A percentile compares a stretch with the other conserved stretches of the same genome.
These are phyloP conservation scores for Penicillium macrosclerotiorum DNA, from an alignment of 495 filamentous ascomycete genomes.

Conservation along the genomic window DNA sequence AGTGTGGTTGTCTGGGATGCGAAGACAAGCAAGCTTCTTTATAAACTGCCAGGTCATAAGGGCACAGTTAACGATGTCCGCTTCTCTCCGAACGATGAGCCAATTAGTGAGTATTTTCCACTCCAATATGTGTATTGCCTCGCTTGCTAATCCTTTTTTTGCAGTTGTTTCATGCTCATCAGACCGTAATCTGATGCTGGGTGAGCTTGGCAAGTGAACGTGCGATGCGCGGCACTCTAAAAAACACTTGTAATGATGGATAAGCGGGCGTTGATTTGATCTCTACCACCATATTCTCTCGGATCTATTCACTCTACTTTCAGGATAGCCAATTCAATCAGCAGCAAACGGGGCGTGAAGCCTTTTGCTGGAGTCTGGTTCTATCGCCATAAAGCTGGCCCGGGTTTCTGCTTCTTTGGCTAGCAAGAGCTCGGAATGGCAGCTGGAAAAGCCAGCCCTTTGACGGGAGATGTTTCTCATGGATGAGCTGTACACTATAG, in stretches of 20 bases:
- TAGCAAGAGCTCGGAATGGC: background rate
- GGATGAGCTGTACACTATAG: conserved; percentile 11
- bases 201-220: conserved; percentile 64
- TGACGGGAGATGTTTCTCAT: background rate
- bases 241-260: conserved; percentile 15
- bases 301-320: background rate
- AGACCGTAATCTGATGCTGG: conserved; percentile 74
- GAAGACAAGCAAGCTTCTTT: conserved; percentile 77
- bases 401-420: background rate
- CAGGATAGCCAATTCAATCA: background rate
- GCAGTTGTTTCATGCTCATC: conserved; percentile 84
- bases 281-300: conserved; percentile 7
- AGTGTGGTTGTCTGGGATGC: conserved; percentile 89
- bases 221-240: conserved; percentile 5
- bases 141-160: conserved; percentile 19
- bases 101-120: conserved; percentile 70
- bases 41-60: conserved; percentile 94
- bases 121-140: background rate
- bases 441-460: background rate
- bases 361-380: background rate
- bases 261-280: conserved; percentile 26
- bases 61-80: conserved; percentile 94
- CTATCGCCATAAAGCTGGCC: background rate
- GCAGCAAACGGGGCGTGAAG: background rate
- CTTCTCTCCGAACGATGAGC: conserved; percentile 79